phyloP scores from a whole-genome alignment of 208 protist species.

The Trichomonas vaginalis region DNA sequence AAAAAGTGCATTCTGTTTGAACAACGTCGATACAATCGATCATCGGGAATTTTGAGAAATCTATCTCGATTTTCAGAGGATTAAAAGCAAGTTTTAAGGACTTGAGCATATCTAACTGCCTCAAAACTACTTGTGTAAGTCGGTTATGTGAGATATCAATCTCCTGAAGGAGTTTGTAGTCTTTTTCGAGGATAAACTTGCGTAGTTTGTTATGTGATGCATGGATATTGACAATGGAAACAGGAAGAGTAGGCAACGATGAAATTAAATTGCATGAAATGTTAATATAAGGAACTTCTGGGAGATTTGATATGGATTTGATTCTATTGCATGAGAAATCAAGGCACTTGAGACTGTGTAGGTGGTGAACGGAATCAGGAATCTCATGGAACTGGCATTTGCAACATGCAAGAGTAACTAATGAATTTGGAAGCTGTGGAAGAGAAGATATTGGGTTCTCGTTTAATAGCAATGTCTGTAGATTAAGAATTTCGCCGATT shows the following conservation, averaged over 20 bases:
- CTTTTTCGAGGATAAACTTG: background rate
- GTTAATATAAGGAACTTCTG: background rate
- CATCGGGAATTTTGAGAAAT: background rate
- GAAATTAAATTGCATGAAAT: background rate
- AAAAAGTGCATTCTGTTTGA: background rate
- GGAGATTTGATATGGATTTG: background rate
- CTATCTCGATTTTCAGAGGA: background rate
- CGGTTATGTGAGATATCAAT: background rate
- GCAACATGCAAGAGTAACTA: background rate
- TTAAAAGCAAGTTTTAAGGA: background rate
- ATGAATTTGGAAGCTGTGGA: background rate
- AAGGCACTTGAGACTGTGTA: background rate
- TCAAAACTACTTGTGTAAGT: background rate
- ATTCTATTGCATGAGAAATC: slow-evolving; percentile 9
- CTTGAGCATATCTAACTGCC: background rate
- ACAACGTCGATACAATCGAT: background rate
- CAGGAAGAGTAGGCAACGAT: background rate
- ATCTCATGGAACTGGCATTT: background rate
- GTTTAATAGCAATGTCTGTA: background rate
- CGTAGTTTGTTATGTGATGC: background rate
- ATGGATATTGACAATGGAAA: background rate
- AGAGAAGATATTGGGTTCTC: background rate
- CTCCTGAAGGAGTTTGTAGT: background rate
- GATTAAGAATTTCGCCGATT: background rate
- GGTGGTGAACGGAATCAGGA: background rate